Conservation (phyloP, 805 yeast species). For the Yarrowia hollandica region DNA sequence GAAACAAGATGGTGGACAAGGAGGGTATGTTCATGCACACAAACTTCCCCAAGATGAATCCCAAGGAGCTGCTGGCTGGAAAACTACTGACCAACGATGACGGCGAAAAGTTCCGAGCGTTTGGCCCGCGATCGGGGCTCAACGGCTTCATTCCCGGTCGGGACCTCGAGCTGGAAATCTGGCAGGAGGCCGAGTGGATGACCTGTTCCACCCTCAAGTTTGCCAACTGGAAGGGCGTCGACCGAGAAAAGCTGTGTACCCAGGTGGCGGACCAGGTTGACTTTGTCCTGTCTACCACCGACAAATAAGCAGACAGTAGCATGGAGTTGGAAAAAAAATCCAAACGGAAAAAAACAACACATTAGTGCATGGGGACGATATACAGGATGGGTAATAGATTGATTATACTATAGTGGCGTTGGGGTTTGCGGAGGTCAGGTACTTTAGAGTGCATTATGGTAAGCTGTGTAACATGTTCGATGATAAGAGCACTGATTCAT, state of each 20-base stretch:
- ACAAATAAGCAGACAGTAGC: too few species aligned
- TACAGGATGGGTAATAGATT: too few species aligned
- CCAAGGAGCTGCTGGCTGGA: constrained; percentile 49
- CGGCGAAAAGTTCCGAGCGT: constrained; percentile 55
- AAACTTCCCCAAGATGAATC: constrained; percentile 66
- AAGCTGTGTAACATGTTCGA: too few species aligned
- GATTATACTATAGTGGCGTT: too few species aligned
- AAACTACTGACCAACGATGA: constrained; percentile 47
- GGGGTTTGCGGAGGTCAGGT: too few species aligned
- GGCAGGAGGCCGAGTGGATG: constrained; percentile 35
- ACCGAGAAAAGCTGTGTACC: constrained; percentile 23
- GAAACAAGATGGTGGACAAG: constrained; percentile 24
- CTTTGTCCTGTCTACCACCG: constrained; percentile 11
- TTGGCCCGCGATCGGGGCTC: constrained; percentile 48
- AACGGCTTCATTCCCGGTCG: constrained; percentile 27
- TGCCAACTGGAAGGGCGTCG: constrained; percentile 32
- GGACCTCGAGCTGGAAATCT: constrained; percentile 33
- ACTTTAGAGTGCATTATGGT: too few species aligned
- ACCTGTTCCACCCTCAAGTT: constrained; percentile 32
- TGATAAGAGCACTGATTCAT: too few species aligned
- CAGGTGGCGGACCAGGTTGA: constrained; percentile 28
- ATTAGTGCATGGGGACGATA: too few species aligned
- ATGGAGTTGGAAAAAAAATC: too few species aligned
- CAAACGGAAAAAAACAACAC: too few species aligned
- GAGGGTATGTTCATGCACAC: constrained; percentile 58